A percentile compares a stretch with the other conserved stretches of the same genome.
Conservation (phyloP, 2,329 filamentous ascomycete species). For the Paracamarosporium sp. region DNA sequence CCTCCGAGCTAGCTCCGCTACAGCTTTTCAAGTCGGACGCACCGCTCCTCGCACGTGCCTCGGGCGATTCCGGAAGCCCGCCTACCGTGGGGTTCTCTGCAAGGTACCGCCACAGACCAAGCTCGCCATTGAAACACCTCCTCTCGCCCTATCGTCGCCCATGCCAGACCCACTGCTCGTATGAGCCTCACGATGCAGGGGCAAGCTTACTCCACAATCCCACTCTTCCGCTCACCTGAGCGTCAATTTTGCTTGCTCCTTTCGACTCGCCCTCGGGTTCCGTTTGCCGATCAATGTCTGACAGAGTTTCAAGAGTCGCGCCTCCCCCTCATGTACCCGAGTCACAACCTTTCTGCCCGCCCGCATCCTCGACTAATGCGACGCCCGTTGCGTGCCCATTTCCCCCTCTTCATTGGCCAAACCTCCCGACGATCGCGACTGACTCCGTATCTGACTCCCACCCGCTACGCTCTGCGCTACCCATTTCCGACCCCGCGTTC, state of each 20-base stretch:
- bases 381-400: not conserved
- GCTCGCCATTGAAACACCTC: slow-evolving; percentile 2
- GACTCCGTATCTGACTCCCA: not conserved
- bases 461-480: not conserved
- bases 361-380: not conserved
- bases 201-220: not conserved
- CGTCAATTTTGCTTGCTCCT: not conserved
- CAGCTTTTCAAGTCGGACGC: not conserved
- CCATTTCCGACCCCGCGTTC: slow-evolving; percentile 15
- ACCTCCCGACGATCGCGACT: not conserved
- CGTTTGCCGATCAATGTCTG: not conserved
- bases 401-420: not conserved
- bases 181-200: slow-evolving; percentile 4
- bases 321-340: not conserved
- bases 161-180: not conserved
- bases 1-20: slow-evolving; percentile 10
- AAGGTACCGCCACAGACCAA: slow-evolving; percentile 14
- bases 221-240: not conserved
- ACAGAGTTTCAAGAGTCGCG: not conserved
- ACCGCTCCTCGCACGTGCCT: slow-evolving; percentile 31
- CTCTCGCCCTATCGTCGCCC: slow-evolving; percentile 2
- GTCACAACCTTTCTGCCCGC: not conserved
- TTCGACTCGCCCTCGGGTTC: not conserved
- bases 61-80: slow-evolving; percentile 30
- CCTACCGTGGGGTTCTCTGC: slow-evolving; percentile 6